A percentile compares a stretch with the other conserved stretches of the same genome.
phyloP scores from a whole-genome alignment of 352 stramenopile genomes.

The Thalassiosira delicatula region DNA sequence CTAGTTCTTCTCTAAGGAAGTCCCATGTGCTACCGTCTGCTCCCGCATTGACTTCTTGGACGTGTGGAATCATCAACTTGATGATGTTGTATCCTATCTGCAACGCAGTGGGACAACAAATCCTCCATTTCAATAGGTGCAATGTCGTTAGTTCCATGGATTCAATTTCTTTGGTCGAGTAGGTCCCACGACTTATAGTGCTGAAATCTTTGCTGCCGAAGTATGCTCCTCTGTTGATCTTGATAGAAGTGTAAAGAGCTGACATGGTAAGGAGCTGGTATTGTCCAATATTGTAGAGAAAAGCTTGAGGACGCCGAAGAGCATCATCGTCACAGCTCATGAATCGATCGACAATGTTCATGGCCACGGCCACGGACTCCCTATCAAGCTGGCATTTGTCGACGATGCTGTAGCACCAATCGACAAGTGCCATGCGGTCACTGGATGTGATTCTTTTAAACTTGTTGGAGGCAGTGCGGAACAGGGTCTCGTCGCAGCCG shows the following conservation, averaged over 20 bases:
- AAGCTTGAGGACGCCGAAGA: background rate
- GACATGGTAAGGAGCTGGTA: conserved; percentile 67
- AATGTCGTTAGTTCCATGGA: conserved; percentile 62
- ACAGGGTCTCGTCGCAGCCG: too few species aligned
- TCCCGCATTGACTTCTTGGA: too few species aligned
- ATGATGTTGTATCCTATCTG: conserved; percentile 3
- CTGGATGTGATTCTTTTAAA: background rate
- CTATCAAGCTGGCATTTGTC: conserved; percentile 44
- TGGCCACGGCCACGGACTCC: conserved; percentile 39
- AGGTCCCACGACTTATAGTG: conserved; percentile 46
- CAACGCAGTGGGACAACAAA: too few species aligned
- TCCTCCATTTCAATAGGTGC: conserved; percentile 51
- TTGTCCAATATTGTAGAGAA: conserved; percentile 33
- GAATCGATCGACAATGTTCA: conserved; percentile 49
- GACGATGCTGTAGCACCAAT: conserved; percentile 55
- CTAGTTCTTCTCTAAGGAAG: conserved; percentile 27
- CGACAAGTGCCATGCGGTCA: conserved; percentile 37
- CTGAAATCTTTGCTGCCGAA: conserved; percentile 55
- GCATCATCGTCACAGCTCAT: background rate
- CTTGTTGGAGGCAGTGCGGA: too few species aligned
- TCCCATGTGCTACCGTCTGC: conserved; percentile 1
- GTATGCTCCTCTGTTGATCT: conserved; percentile 59
- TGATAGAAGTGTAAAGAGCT: conserved; percentile 64
- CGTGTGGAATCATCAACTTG: background rate
- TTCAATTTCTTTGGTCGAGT: conserved; percentile 57